phyloP scores from a whole-genome alignment of 1,284 basidiomycete species.

The Gomphus bonarii region DNA sequence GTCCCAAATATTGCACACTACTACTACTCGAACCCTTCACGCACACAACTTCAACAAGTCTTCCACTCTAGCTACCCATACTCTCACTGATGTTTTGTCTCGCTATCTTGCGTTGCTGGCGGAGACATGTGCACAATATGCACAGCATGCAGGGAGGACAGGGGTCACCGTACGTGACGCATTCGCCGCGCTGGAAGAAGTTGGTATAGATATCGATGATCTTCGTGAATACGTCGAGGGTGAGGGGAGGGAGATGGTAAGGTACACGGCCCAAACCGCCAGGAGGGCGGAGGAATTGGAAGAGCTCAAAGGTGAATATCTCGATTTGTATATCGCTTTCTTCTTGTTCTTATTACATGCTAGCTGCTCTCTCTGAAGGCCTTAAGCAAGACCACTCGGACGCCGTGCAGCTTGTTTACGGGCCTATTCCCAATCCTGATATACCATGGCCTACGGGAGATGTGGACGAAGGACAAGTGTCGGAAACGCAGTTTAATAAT shows the following conservation, averaged over 20 bases:
- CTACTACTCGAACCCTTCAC: conserved; percentile 43
- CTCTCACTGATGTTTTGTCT: conserved; percentile 61
- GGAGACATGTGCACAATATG: conserved; percentile 55
- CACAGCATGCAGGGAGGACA: conserved; percentile 57
- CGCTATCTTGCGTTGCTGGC: conserved; percentile 58
- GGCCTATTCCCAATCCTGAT: conserved; percentile 23
- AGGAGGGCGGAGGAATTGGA: conserved; percentile 58
- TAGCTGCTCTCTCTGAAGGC: conserved; percentile 54
- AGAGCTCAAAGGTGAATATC: conserved; percentile 53
- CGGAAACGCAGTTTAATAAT: not conserved
- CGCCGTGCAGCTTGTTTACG: conserved; percentile 44
- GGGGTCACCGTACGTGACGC: conserved; percentile 46
- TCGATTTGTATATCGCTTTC: too few species aligned
- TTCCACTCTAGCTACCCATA: conserved; percentile 54
- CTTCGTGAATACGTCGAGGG: conserved; percentile 47
- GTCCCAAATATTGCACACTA: conserved; percentile 8
- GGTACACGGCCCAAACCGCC: conserved; percentile 50
- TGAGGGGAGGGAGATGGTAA: conserved; percentile 55
- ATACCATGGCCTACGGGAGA: conserved; percentile 16
- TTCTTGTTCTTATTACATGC: not conserved
- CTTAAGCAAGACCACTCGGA: conserved; percentile 43
- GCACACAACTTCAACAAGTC: conserved; percentile 64
- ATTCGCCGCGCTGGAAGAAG: conserved; percentile 54
- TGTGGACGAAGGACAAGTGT: not conserved
- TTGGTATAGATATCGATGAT: conserved; percentile 62